Conservation (phyloP, 108 stramenopile species). For the Cylindrotheca closterium region DNA sequence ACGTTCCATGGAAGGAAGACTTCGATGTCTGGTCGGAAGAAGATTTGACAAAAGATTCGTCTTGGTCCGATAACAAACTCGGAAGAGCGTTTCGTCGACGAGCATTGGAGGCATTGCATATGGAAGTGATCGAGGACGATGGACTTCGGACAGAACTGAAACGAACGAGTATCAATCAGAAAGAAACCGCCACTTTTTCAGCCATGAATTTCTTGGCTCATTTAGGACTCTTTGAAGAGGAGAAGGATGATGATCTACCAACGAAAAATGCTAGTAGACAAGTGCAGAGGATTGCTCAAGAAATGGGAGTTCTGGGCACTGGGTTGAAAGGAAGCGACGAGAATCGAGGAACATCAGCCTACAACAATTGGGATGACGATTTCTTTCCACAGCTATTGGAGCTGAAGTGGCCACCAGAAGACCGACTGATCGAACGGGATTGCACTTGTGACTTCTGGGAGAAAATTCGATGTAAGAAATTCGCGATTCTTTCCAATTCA, state of each 20-base stretch:
- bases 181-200: constrained; percentile 7
- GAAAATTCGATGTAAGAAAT: constrained; percentile 54
- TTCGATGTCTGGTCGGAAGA: constrained; percentile 6
- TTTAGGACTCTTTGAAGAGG: constrained; percentile 2
- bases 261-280: constrained; percentile 28
- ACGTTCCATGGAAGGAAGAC: not conserved
- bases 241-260: constrained; percentile 7
- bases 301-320: constrained; percentile 56
- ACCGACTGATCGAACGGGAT: constrained; percentile 54
- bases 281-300: constrained; percentile 53
- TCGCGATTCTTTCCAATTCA: not conserved
- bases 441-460: constrained; percentile 79
- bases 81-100: constrained; percentile 26
- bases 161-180: constrained; percentile 10
- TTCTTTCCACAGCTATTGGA: constrained; percentile 65
- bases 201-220: constrained; percentile 6
- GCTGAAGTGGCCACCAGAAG: constrained; percentile 64
- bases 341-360: constrained; percentile 1
- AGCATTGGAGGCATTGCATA: constrained; percentile 42
- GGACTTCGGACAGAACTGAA: constrained; percentile 47
- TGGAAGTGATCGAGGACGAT: constrained; percentile 62
- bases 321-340: constrained; percentile 42
- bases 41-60: constrained; percentile 1
- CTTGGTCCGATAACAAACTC: constrained; percentile 26
- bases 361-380: constrained; percentile 39